Evolutionary conservation across 305 asterid genomes (phyloP), one percentile per base, ranked within the genome.

Genomic region (Fraxinus dipetala): DNA sequence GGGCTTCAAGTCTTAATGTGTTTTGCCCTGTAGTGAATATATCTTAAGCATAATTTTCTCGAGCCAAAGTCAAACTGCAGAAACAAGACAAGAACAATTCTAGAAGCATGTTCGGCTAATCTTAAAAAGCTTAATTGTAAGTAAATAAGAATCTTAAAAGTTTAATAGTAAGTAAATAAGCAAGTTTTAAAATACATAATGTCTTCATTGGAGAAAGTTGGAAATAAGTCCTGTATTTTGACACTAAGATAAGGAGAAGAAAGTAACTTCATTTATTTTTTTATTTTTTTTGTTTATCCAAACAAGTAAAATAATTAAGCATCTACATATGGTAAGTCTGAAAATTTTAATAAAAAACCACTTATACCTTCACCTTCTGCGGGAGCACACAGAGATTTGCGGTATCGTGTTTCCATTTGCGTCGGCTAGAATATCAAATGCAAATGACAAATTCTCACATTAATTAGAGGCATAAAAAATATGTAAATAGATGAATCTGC

Each of bases 361-460:
- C 63, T 16, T 89, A 30, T 89, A 93, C 97, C 99, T 92, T 95
- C 98, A 67, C 96, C 94, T 38, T 87, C 98, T 63, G 97, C 85
- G 75, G 99, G 99, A 45, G 98, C 99, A 92, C 77, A 95, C 59
- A 89, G 94, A 77, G 97, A 93, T 85, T 93, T 95, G 87, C 98
- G 98, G 84, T 95, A 95, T 82, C 99, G 92, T 2, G 99, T 94
- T 87, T 93, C 98, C 86, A 94, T 98, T 67, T 94, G 96, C 34
- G 98, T 91, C 82, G 98, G 99, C 99, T 94, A 81, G 26, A 88
- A 84, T 61, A 86, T 34, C 75, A 76, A 79, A 70, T 54, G 75
- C 34, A 81, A 84, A 85, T 85, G 78, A 83, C 7, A 11, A 31
- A 74, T 75, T 61, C 73, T 72, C 81, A 78, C 54, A 85, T 43